A percentile compares a stretch with the other conserved stretches of the same genome.
phyloP scores from a whole-genome alignment of 176 grass and related monocot genomes.

The Phragmites australis region DNA sequence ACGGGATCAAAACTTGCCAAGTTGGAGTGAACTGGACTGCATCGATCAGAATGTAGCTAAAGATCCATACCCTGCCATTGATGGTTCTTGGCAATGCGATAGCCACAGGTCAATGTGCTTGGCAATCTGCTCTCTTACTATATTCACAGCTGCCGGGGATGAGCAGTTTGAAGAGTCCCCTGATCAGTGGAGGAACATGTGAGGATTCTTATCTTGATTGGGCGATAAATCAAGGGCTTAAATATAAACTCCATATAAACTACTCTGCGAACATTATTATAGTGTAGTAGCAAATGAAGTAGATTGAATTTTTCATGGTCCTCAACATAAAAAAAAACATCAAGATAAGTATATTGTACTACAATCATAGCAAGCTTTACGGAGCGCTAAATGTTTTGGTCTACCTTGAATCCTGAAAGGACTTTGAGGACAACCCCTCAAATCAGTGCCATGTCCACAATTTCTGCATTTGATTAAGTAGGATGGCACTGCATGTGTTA shows the following conservation, averaged over 20 bases:
- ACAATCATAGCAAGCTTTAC: not conserved
- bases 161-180: conserved; percentile 78
- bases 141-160: conserved; percentile 63
- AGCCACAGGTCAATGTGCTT: conserved; percentile 80
- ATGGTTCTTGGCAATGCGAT: conserved; percentile 62
- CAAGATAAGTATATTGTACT: not conserved
- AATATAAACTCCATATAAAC: not conserved
- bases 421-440: conserved; percentile 86
- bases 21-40: not conserved
- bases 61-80: conserved; percentile 28
- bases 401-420: conserved; percentile 86
- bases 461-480: conserved; percentile 88
- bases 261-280: not conserved
- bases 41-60: not conserved
- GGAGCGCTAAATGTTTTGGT: not conserved
- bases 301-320: not conserved
- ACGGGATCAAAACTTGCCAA: conserved; percentile 13
- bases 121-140: conserved; percentile 66
- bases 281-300: not conserved
- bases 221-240: not conserved
- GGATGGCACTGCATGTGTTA: conserved; percentile 72
- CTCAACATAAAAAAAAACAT: not conserved
- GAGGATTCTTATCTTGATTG: conserved; percentile 20
- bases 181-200: conserved; percentile 34
- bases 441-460: conserved; percentile 89